phyloP scores from a whole-genome alignment of 164 flowering plant species.

The Chimonanthus praecox region DNA sequence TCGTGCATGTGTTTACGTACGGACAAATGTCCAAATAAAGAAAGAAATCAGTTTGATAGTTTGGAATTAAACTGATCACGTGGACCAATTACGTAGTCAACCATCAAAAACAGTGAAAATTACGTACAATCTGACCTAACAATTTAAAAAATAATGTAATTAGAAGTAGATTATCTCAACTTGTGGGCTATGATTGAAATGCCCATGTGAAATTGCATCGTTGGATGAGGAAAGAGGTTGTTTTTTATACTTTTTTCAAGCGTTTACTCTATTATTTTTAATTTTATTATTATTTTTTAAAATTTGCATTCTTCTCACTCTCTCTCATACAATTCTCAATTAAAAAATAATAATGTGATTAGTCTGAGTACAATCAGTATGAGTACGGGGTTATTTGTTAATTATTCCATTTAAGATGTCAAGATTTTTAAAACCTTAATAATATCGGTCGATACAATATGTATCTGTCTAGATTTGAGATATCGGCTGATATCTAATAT shows the following conservation, averaged over 20 bases:
- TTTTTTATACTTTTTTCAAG: slow-evolving; percentile 1
- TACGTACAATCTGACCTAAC: background rate
- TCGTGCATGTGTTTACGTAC: too few relatives aligned
- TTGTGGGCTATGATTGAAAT: slow-evolving; percentile 10
- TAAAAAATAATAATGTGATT: too few relatives aligned
- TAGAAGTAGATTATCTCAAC: slow-evolving; percentile 6
- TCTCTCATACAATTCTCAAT: too few relatives aligned
- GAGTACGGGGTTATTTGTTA: too few relatives aligned
- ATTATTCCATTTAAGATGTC: too few relatives aligned
- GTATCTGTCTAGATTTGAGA: too few relatives aligned
- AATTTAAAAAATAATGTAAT: background rate
- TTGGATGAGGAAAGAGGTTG: background rate
- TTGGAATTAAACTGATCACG: background rate
- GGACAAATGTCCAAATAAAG: too few relatives aligned
- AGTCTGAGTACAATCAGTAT: too few relatives aligned
- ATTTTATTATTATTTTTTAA: background rate
- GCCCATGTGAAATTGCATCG: slow-evolving; percentile 7
- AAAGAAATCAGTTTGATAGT: background rate
- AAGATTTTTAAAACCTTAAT: too few relatives aligned
- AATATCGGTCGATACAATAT: too few relatives aligned
- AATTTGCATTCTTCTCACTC: background rate
- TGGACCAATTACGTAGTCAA: background rate
- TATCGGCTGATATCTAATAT: too few relatives aligned
- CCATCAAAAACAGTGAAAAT: background rate
- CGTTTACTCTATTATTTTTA: slow-evolving; percentile 3